Base-by-base conservation (phyloP, 306 rosid species). In the Dalbergia cultrata region DNA sequence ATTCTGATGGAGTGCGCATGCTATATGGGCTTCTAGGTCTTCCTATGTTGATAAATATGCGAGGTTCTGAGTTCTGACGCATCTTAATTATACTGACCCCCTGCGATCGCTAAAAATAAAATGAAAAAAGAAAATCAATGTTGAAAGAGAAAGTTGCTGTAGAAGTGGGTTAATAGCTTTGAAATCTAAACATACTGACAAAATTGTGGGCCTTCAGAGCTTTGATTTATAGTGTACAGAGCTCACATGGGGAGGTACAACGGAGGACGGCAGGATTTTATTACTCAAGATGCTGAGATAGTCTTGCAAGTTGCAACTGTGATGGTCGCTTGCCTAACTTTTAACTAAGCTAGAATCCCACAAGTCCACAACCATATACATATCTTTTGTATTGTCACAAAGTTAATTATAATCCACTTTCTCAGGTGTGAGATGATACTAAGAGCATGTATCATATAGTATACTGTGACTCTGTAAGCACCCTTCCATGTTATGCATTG, bases 201-300 rank as follows among this genome's bases (percentile, higher is more conserved):
- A 85, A 58, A 67, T 16, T 61, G 78, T 85, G 81, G 88, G 81
- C 86, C 85, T 77, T 59, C 43, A 61, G 17, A 35, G 81, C 74
- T 81, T 81, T 56, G 33, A 73, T 67, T 71, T 69, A 7, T 44
- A 67, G 68, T 70, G 86, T 45, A 60, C 83, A 60, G 65, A 58
- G 72, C 73, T 77, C 86, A 85, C 86, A 74, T 81, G 88, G 86
- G 83, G 81, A 73, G 66, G 86, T 83, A 72, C 75, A 60, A 85
- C 77, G 54, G 66, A 54, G 66, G 78, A 81, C 35, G 45, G 78
- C 62, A 73, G 13, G 76, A 31, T 60, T 81, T 77, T 81, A 76
- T 77, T 85, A 72, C 83, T 70, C 62, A 8, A 68, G 72, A 85
- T 66, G 31, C 65, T 18, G 4, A 21, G 69, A 34, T 21, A 80